These are phyloP conservation scores for Vitis vinifera DNA, from an alignment of 164 flowering plant species.

Conservation along the genomic window ASM3070453v1 NC_081822.1:10318501-10319000, in stretches of 20 bases:
- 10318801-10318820: constrained; percentile 34
- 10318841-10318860: constrained; percentile 46
- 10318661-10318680: constrained; percentile 35
- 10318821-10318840: constrained; percentile 26
- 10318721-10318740: constrained; percentile 41
- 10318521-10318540: too few relatives aligned
- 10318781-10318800: constrained; percentile 45
- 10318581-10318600: too few relatives aligned
- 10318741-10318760: constrained; percentile 45
- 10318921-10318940: constrained; percentile 55
- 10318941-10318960: constrained; percentile 49
- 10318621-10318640: constrained; percentile 30
- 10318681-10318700: constrained; percentile 64
- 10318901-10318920: constrained; percentile 39
- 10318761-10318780: constrained; percentile 59
- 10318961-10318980: constrained; percentile 39
- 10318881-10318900: constrained; percentile 50
- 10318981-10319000: constrained; percentile 51
- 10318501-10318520: too few relatives aligned
- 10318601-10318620: not conserved
- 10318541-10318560: too few relatives aligned
- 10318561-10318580: too few relatives aligned
- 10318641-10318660: constrained; percentile 66
- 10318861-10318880: constrained; percentile 41
- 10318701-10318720: constrained; percentile 49